Evolutionary conservation across 2,329 filamentous ascomycete genomes (phyloP), one percentile per base, ranked within the genome.

Genomic region (Phialocephala subalpina): DNA sequence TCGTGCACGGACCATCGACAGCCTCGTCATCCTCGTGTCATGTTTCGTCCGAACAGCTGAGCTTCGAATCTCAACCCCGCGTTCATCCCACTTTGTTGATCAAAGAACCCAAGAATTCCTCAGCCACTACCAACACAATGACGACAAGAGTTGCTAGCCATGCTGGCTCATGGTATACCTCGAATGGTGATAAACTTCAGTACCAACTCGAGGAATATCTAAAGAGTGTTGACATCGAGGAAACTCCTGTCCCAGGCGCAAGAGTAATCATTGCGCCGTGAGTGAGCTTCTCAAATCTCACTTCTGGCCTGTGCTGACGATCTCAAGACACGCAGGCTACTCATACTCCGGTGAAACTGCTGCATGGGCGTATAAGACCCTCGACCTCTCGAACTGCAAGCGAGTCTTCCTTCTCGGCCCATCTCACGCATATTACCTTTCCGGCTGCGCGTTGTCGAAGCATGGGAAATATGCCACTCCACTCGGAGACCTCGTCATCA

Each of bases 181-280:
- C 84, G 58, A 83, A 88, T 66, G 80, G 84, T 6, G 76, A 78
- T 1, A 78, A 79, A n/a, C 86, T 98, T 59, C 86, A 86, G 2
- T 73, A 76, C 7, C 85, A 97, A 80, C 90, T 99, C 5, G 88
- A 96, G 64, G 78, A 80, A 58, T 97, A 89, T 85, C 84, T 98
- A n/a, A 82, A 81, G 42, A 1, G 78, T 83, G 58, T 83, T 85
- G 0, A 80, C 14, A 25, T 96, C 47, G 83, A 90, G 36, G 88
- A 85, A 53, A 80, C 69, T 76, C 96, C 95, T 2, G 82, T 94
- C 1, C 78, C 88, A 0, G 89, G 90, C 36, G 94, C 94, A 5
- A 87, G 93, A 78, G 84, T 96, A 16, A 90, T 99, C 63, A 97
- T 99, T 77, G 94, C 94, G 67, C 96, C 96, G 95, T 97, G 86